Percentiles rank a stretch among this genome's conserved stretches.
Evolutionary conservation across 2,329 filamentous ascomycete genomes (phyloP).

Genomic region (Dothideomycetes sp.): DNA sequence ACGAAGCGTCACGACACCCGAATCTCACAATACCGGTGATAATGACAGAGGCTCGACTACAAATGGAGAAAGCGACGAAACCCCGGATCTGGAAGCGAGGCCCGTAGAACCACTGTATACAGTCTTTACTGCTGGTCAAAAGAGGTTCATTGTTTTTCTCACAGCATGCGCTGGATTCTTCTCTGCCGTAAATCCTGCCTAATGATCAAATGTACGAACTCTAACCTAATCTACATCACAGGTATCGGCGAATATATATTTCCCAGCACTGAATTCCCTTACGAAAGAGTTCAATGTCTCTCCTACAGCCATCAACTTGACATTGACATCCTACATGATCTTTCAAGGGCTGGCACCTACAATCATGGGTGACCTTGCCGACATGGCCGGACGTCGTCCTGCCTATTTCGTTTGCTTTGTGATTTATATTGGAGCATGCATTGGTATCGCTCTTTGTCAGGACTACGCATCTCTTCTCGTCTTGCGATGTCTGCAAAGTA

Average conservation of each 20-base stretch:
- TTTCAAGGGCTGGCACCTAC: slow-evolving; percentile 46
- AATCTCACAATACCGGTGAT: neutral
- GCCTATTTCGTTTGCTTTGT: slow-evolving; percentile 40
- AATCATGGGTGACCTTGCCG: slow-evolving; percentile 43
- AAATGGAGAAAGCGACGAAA: neutral
- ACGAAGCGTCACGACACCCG: neutral
- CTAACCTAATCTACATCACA: too few species aligned
- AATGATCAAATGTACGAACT: neutral
- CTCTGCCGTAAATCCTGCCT: slow-evolving; percentile 36
- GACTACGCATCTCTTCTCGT: slow-evolving; percentile 30
- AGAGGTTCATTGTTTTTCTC: slow-evolving; percentile 40
- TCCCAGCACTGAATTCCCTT: slow-evolving; percentile 16
- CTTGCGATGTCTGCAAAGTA: slow-evolving; percentile 33
- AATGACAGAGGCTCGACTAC: slow-evolving; percentile 2
- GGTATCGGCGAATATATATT: slow-evolving; percentile 41
- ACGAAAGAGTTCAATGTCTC: slow-evolving; percentile 15
- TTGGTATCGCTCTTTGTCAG: slow-evolving; percentile 32
- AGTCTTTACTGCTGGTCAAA: slow-evolving; percentile 31
- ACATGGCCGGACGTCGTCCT: slow-evolving; percentile 42
- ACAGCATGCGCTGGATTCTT: slow-evolving; percentile 44
- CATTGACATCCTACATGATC: slow-evolving; percentile 17
- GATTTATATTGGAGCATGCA: slow-evolving; percentile 35
- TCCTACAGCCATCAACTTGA: slow-evolving; percentile 15
- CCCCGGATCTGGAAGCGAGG: slow-evolving; percentile 18
- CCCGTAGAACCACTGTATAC: slow-evolving; percentile 23